phyloP scores from a whole-genome alignment of 768 basidiomycete genomes.

The Megacollybia marginata region DNA sequence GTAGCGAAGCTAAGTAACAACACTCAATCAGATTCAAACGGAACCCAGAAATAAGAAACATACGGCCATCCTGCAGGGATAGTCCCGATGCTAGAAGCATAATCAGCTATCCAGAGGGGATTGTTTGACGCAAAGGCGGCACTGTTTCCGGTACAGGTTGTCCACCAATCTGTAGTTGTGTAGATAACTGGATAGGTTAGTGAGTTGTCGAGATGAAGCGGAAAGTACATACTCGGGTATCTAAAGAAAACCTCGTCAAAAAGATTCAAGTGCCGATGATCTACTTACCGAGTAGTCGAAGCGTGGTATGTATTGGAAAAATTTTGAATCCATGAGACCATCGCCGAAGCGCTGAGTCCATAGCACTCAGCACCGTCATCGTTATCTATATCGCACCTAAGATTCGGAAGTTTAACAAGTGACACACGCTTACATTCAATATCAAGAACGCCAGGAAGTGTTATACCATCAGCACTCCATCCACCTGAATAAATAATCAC shows the following conservation, averaged over 20 bases:
- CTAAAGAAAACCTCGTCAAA: constrained; percentile 13
- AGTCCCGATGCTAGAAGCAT: constrained; percentile 38
- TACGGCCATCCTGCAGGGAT: constrained; percentile 55
- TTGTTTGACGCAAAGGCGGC: constrained; percentile 39
- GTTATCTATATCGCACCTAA: constrained; percentile 30
- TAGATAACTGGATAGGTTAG: constrained; percentile 39
- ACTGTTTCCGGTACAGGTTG: constrained; percentile 54
- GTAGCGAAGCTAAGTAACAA: constrained; percentile 35
- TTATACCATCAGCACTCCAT: constrained; percentile 49
- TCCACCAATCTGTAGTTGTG: constrained; percentile 65
- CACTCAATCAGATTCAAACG: background rate
- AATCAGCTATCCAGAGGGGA: constrained; percentile 58
- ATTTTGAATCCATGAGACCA: constrained; percentile 59
- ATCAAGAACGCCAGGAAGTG: constrained; percentile 58
- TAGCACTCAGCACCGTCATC: constrained; percentile 47
- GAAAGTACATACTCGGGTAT: constrained; percentile 23
- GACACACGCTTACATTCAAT: constrained; percentile 43
- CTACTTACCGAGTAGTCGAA: constrained; percentile 35
- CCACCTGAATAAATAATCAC: constrained; percentile 27
- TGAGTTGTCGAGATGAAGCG: background rate
- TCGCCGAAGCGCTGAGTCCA: constrained; percentile 39
- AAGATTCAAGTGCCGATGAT: background rate
- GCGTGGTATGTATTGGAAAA: constrained; percentile 56
- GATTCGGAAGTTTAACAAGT: background rate
- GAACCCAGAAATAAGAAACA: constrained; percentile 6